Percentiles rank a stretch among this genome's conserved stretches.
phyloP scores from a whole-genome alignment of 495 filamentous ascomycete species.

The Hamigera avellanea region DNA sequence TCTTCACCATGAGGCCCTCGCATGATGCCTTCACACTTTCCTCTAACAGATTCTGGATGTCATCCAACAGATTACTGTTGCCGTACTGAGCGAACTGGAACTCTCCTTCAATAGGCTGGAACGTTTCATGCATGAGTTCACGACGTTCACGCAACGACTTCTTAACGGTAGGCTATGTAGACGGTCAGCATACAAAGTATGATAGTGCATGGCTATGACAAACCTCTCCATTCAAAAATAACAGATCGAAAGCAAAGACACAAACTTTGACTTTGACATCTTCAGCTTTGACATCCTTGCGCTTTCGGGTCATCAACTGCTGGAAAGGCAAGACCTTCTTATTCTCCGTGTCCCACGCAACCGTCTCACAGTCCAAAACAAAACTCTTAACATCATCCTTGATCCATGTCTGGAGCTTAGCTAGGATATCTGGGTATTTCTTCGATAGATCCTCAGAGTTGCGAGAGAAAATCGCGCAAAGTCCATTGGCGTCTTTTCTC shows the following conservation, averaged over 20 bases:
- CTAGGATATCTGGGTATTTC: constrained; percentile 93
- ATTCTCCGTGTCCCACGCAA: constrained; percentile 88
- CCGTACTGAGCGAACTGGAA: constrained; percentile 83
- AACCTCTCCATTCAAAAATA: constrained; percentile 88
- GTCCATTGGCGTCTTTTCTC: constrained; percentile 45
- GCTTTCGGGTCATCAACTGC: constrained; percentile 93
- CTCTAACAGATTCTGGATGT: constrained; percentile 85
- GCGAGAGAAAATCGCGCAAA: constrained; percentile 87
- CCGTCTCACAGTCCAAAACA: constrained; percentile 94
- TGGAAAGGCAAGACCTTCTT: constrained; percentile 97
- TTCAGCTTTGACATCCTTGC: constrained; percentile 94
- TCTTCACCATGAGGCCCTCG: constrained; percentile 98
- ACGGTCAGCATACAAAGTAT: neutral
- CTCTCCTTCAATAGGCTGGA: constrained; percentile 70
- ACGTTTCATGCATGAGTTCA: constrained; percentile 61
- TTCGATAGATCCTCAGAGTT: constrained; percentile 95
- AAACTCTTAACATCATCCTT: constrained; percentile 84
- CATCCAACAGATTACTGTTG: constrained; percentile 80
- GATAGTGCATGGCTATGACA: constrained; percentile 1
- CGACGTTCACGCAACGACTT: constrained; percentile 80
- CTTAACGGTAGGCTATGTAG: constrained; percentile 57
- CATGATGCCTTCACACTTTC: constrained; percentile 90
- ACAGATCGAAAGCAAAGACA: constrained; percentile 91
- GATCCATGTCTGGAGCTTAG: constrained; percentile 78
- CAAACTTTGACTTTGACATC: constrained; percentile 97